Evolutionary conservation across 306 rosid species (phyloP), one percentile per base, ranked within the genome.

Genomic region (Dalbergia oliveri): DNA sequence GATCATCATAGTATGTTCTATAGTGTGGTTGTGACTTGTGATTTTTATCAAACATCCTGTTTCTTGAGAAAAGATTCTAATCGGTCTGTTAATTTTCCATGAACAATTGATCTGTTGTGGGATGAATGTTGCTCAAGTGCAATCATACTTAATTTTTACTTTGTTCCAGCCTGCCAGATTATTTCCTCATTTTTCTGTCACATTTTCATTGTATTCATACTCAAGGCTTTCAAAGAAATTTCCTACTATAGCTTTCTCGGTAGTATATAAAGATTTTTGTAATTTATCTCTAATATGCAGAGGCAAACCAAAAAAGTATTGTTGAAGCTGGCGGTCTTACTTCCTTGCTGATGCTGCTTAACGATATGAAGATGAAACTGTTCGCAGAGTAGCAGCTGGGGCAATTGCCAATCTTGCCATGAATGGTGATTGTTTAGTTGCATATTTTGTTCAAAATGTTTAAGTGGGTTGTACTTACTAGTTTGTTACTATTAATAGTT

Each of bases 351-450:
- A 86, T 86, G 95, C 95, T 92, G 78, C 93, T 92, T 78, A 85
- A 84, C 88, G 89, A 85, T 92, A 84, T 33, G 93, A 92, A 79
- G 95, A 92, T 80, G 95, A 92, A 86, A 92, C 97, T 39, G 88
- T 92, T 43, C 89, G 87, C 60, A 92, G 95, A 88, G 97, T 92
- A 58, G 97, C 97, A 43, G 93, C 95, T 23, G 93, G 95, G 79
- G 97, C 97, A 68, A 92, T 92, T 83, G 93, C 97, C 69, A 92
- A 92, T 83, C 95, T 92, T 63, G 97, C 97, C 41, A 89, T 92
- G 97, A 92, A 90, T 77, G 97, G 97, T 92, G 79, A 76, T 69
- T 67, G 37, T 69, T 72, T 13, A 59, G 65, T 59, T 12, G 26
- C 47, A 8, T 18, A 15, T 59, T 41, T 31, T 41, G 5, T 49